Evolutionary conservation across 805 yeast genomes (phyloP).

Genomic region (Pichia occidentalis): DNA sequence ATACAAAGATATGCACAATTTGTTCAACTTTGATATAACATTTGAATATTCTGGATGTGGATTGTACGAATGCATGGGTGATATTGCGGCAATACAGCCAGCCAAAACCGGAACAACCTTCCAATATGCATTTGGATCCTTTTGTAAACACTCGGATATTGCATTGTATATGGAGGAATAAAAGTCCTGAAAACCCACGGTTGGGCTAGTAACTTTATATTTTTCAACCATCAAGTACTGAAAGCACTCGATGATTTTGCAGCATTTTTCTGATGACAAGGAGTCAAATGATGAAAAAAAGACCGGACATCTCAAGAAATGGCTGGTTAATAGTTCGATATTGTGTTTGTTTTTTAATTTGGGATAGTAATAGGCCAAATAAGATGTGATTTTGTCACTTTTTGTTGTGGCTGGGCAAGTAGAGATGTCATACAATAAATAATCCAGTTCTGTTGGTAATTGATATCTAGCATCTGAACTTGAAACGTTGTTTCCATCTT

Average conservation of each 20-base stretch:
- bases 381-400: slow-evolving; percentile 33
- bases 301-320: slow-evolving; percentile 39
- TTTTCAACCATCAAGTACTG: slow-evolving; percentile 40
- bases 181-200: slow-evolving; percentile 38
- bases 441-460: slow-evolving; percentile 40
- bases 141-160: background rate
- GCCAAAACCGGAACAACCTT: slow-evolving; percentile 41
- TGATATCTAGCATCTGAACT: background rate
- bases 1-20: background rate
- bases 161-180: slow-evolving; percentile 25
- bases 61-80: slow-evolving; percentile 20
- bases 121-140: slow-evolving; percentile 31
- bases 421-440: slow-evolving; percentile 37
- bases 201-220: slow-evolving; percentile 41
- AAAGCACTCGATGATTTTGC: slow-evolving; percentile 42
- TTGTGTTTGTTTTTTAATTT: slow-evolving; percentile 42
- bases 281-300: slow-evolving; percentile 22
- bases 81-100: slow-evolving; percentile 38
- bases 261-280: slow-evolving; percentile 29
- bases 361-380: slow-evolving; percentile 46
- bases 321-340: slow-evolving; percentile 37
- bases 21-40: slow-evolving; percentile 15
- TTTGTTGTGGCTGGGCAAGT: slow-evolving; percentile 31
- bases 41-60: slow-evolving; percentile 23
- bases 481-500: too few species aligned